A percentile compares a stretch with the other conserved stretches of the same genome.
These are phyloP conservation scores for Coniosporium tulheliwenetii DNA, from an alignment of 2,329 filamentous ascomycete species.

Conservation along the genomic window DNA sequence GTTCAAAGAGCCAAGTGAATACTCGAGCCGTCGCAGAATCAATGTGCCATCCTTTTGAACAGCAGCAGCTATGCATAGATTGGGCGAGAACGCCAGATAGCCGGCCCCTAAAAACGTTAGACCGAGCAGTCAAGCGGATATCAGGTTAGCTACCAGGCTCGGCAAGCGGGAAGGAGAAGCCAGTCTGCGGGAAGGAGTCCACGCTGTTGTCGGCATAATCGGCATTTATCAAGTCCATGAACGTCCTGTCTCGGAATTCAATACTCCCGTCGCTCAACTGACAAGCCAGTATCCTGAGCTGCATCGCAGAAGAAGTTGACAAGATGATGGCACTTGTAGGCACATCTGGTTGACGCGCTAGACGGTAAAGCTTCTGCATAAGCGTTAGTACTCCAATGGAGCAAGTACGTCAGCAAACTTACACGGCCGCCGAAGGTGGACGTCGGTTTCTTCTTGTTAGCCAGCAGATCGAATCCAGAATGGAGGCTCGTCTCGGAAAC, in stretches of 20 bases:
- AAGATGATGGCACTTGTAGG: slow-evolving; percentile 56
- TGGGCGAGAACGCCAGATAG: slow-evolving; percentile 30
- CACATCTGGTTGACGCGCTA: slow-evolving; percentile 46
- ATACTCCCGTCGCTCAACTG: slow-evolving; percentile 67
- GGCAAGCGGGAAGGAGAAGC: slow-evolving; percentile 55
- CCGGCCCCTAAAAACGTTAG: slow-evolving; percentile 7
- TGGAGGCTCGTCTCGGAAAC: slow-evolving; percentile 48
- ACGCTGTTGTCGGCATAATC: slow-evolving; percentile 50
- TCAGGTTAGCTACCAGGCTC: slow-evolving; percentile 40
- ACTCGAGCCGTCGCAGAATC: slow-evolving; percentile 25
- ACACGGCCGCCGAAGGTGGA: not conserved
- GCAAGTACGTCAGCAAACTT: not conserved
- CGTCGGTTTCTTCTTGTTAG: slow-evolving; percentile 44
- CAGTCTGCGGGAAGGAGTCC: slow-evolving; percentile 57
- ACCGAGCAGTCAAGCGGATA: not conserved
- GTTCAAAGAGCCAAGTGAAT: slow-evolving; percentile 14
- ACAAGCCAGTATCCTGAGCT: slow-evolving; percentile 57
- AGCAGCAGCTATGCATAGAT: slow-evolving; percentile 28
- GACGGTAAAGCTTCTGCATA: not conserved
- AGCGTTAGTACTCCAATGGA: not conserved
- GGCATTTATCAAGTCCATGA: slow-evolving; percentile 52
- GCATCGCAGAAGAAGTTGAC: slow-evolving; percentile 50
- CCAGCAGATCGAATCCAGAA: slow-evolving; percentile 62
- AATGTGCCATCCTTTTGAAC: slow-evolving; percentile 27
- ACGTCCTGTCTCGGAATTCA: slow-evolving; percentile 63